A percentile compares a stretch with the other conserved stretches of the same genome.
These are phyloP conservation scores for Phytopythium boreale DNA, from an alignment of 352 stramenopile species.

Conservation along the genomic window DNA sequence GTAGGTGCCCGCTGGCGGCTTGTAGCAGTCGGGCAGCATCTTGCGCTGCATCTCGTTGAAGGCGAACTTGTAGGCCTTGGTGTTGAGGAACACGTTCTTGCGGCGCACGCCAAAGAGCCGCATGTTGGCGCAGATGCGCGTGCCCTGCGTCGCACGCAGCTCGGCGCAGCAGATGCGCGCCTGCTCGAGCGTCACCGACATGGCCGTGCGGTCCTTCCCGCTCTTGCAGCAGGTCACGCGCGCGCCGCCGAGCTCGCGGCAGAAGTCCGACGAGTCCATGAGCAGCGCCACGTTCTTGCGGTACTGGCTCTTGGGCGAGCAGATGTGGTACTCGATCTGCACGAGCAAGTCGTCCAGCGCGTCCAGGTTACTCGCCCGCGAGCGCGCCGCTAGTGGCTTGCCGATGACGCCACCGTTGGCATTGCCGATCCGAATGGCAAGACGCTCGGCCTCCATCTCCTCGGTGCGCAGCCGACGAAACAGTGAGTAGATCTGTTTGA, in stretches of 20 bases:
- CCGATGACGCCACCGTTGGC: background rate
- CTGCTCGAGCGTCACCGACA: conserved; percentile 96
- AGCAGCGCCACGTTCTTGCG: conserved; percentile 82
- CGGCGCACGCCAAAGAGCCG: conserved; percentile 69
- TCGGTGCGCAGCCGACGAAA: conserved; percentile 47
- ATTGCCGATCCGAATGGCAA: conserved; percentile 6
- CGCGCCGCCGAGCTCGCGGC: conserved; percentile 83
- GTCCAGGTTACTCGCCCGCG: conserved; percentile 31
- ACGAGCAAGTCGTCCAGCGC: conserved; percentile 61
- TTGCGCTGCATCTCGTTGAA: conserved; percentile 88
- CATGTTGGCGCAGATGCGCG: conserved; percentile 69
- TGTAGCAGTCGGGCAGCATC: conserved; percentile 84
- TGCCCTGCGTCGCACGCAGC: conserved; percentile 50
- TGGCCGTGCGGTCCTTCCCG: conserved; percentile 96
- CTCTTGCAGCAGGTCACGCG: conserved; percentile 97
- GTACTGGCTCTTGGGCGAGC: conserved; percentile 58
- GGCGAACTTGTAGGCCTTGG: conserved; percentile 80
- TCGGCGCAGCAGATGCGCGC: conserved; percentile 56
- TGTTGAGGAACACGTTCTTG: conserved; percentile 84
- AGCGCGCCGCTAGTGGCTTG: conserved; percentile 4
- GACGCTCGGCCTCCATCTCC: conserved; percentile 27
- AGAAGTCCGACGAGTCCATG: conserved; percentile 84
- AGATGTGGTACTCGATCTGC: conserved; percentile 76
- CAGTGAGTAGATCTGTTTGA: conserved; percentile 56
- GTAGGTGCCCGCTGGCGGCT: conserved; percentile 77